Conservation (phyloP, 768 basidiomycete species). For the Russula earlei region DNA sequence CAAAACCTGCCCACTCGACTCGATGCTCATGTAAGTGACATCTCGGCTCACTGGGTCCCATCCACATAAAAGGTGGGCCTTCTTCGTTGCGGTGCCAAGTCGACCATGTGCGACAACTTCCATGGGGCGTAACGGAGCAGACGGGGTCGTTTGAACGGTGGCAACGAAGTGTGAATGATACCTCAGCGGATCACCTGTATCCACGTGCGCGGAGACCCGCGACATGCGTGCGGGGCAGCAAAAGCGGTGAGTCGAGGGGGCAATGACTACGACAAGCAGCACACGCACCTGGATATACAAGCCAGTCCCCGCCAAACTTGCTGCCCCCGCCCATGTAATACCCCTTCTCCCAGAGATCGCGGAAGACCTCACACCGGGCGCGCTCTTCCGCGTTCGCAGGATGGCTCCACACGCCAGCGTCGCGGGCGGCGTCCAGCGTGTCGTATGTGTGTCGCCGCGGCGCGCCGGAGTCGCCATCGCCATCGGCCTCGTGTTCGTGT, state of each 20-base stretch:
- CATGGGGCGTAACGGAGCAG: conserved; percentile 63
- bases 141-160: conserved; percentile 61
- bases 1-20: conserved; percentile 92
- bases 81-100: conserved; percentile 94
- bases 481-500: too few species aligned
- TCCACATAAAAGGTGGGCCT: conserved; percentile 83
- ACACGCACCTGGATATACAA: conserved; percentile 85
- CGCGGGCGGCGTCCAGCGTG: conserved; percentile 50
- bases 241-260: neutral
- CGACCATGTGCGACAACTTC: conserved; percentile 94
- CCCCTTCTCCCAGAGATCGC: conserved; percentile 71
- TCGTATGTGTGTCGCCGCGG: conserved; percentile 33
- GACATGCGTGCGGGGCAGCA: too few species aligned
- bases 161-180: conserved; percentile 97
- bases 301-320: conserved; percentile 92
- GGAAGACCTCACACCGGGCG: conserved; percentile 73
- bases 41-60: conserved; percentile 66
- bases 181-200: conserved; percentile 78
- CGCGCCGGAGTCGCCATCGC: conserved; percentile 9
- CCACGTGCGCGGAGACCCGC: too few species aligned
- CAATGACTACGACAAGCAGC: neutral
- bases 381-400: conserved; percentile 55
- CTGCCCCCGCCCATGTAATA: conserved; percentile 85
- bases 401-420: conserved; percentile 69
- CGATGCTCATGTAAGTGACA: conserved; percentile 71